Evolutionary conservation across 1,139 yeast species (phyloP), one percentile per base, ranked within the genome.

Genomic region (Hyphopichia buzzinii): DNA sequence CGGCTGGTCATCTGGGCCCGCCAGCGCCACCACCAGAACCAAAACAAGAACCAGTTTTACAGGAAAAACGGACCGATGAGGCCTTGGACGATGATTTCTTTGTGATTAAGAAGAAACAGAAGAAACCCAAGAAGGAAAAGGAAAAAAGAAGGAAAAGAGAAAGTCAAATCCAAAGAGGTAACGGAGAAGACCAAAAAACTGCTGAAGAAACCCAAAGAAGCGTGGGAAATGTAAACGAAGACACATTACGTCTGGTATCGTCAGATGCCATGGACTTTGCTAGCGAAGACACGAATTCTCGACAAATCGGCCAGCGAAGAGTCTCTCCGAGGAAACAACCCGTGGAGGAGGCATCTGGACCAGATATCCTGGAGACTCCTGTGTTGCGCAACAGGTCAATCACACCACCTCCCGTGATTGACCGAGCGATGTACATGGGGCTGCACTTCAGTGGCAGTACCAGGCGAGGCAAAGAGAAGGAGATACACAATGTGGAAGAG

Each of bases 11-110:
- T n/a, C n/a, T n/a, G n/a, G n/a, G n/a, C n/a, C n/a, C n/a, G n/a
- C n/a, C n/a, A n/a, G n/a, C n/a, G n/a, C 12, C 24, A 8, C n/a
- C n/a, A n/a, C n/a, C n/a, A n/a, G n/a, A n/a, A n/a, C 27, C 6
- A 25, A 29, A n/a, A 8, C 30, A 11, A n/a, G 8, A 13, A 17
- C 30, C n/a, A n/a, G n/a, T n/a, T n/a, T n/a, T n/a, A n/a, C n/a
- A n/a, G 29, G 44, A 34, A 41, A 48, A 40, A 37, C 39, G 37
- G 37, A 38, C 36, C 26, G 39, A 29, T 34, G 41, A 24, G 26
- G 40, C 49, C 17, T 53, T 46, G 40, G 68, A 63, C 41, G 36
- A 33, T 15, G 69, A 62, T 33, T 63, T 63, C 41, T 63, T 63
- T 38, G 59, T 61, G 10, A 40, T 62, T 10, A 15, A 17, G 10